phyloP scores from a whole-genome alignment of 2,329 filamentous ascomycete species.

The Bisporella sp. region DNA sequence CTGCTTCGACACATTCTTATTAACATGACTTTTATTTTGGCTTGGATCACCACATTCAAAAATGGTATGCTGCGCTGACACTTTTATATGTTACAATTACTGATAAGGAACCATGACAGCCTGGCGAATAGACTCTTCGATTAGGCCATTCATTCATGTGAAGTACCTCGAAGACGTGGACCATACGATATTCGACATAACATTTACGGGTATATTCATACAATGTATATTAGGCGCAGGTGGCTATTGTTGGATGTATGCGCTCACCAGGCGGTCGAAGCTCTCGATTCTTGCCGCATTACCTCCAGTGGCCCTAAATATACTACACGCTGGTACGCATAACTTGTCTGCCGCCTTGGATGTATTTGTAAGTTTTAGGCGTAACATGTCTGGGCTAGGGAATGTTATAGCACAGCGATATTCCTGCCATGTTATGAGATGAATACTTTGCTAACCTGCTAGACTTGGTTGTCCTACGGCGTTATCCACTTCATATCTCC shows the following conservation, averaged over 20 bases:
- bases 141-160: constrained; percentile 20
- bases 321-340: constrained; percentile 81
- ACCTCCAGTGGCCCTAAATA: constrained; percentile 47
- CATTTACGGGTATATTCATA: constrained; percentile 13
- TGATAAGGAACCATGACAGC: constrained; percentile 7
- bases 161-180: constrained; percentile 20
- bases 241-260: constrained; percentile 22
- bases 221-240: constrained; percentile 14
- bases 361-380: constrained; percentile 15
- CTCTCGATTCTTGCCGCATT: constrained; percentile 19
- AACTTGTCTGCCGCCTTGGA: constrained; percentile 31
- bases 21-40: constrained; percentile 22
- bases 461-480: constrained; percentile 88
- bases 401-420: no score
- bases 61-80: constrained; percentile 14
- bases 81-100: constrained; percentile 1
- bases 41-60: constrained; percentile 25
- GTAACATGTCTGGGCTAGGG: not conserved
- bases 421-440: no score
- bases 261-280: constrained; percentile 18
- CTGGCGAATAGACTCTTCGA: constrained; percentile 21
- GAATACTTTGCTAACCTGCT: constrained; percentile 61
- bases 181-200: constrained; percentile 18
- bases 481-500: constrained; percentile 84
- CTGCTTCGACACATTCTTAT: constrained; percentile 21